These are phyloP conservation scores for Beauveria sp. DNA, from an alignment of 2,329 filamentous ascomycete genomes.

Conservation along the genomic window DNA sequence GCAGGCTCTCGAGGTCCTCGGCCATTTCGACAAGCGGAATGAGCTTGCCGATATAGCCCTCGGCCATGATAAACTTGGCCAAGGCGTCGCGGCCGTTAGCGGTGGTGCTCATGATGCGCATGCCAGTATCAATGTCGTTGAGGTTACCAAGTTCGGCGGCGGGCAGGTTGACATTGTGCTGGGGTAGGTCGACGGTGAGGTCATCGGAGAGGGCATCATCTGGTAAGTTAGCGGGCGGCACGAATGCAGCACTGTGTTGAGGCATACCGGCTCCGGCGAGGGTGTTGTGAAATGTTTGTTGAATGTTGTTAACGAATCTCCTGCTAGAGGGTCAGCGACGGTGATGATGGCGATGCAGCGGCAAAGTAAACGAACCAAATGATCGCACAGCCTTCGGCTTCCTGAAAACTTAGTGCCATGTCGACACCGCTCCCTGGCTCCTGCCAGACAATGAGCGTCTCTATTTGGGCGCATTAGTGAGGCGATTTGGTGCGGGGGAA, in stretches of 20 bases:
- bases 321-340: conserved; percentile 36
- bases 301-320: conserved; percentile 85
- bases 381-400: conserved; percentile 83
- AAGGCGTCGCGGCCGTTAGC: conserved; percentile 75
- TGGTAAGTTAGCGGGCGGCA: conserved; percentile 26
- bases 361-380: conserved; percentile 62
- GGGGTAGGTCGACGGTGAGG: conserved; percentile 60
- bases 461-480: conserved; percentile 39
- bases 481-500: conserved; percentile 12
- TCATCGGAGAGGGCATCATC: conserved; percentile 90
- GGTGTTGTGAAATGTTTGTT: conserved; percentile 60
- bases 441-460: conserved; percentile 97
- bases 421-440: conserved; percentile 76
- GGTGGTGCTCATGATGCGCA: conserved; percentile 70
- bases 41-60: conserved; percentile 82
- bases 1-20: conserved; percentile 81
- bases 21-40: conserved; percentile 80
- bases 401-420: conserved; percentile 97
- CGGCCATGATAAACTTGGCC: conserved; percentile 74
- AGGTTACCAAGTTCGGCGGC: conserved; percentile 75
- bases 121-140: conserved; percentile 73
- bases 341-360: not conserved
- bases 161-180: conserved; percentile 64
- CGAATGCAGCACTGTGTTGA: not conserved
- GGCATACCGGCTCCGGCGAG: conserved; percentile 53